Conservation (phyloP, 225 moss, liverwort and hornwort species). For the Asterella californica region DNA sequence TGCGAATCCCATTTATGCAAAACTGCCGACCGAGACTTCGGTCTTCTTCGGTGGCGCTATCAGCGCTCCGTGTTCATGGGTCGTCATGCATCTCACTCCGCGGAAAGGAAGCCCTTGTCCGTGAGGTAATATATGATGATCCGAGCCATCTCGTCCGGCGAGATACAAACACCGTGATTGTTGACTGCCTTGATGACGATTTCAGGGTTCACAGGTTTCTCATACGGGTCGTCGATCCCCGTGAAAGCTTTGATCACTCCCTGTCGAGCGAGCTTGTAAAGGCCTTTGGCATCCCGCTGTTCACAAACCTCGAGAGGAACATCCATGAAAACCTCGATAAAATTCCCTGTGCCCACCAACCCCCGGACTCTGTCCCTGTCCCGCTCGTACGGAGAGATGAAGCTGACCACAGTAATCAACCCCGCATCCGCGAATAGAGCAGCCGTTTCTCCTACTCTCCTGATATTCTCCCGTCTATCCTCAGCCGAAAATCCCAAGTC, state of each 20-base stretch:
- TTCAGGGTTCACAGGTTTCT: slow-evolving; percentile 46
- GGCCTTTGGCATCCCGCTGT: slow-evolving; percentile 52
- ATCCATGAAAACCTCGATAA: slow-evolving; percentile 70
- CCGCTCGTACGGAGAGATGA: slow-evolving; percentile 59
- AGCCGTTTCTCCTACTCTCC: slow-evolving; percentile 61
- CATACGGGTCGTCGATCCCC: slow-evolving; percentile 63
- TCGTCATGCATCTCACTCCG: background rate
- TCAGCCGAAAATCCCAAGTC: slow-evolving; percentile 55
- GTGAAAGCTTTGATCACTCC: slow-evolving; percentile 68
- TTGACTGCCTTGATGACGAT: slow-evolving; percentile 44
- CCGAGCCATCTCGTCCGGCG: slow-evolving; percentile 56
- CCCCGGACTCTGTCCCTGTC: slow-evolving; percentile 53
- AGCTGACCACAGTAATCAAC: slow-evolving; percentile 60
- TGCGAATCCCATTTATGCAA: background rate
- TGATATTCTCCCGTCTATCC: slow-evolving; percentile 60
- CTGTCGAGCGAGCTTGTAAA: slow-evolving; percentile 67
- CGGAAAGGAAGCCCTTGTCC: slow-evolving; percentile 38
- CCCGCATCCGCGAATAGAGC: slow-evolving; percentile 63
- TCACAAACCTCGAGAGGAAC: slow-evolving; percentile 60
- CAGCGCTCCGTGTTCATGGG: background rate
- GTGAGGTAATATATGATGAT: slow-evolving; percentile 43
- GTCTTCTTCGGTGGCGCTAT: background rate
- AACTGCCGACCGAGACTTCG: background rate
- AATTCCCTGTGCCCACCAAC: slow-evolving; percentile 43
- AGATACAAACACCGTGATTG: slow-evolving; percentile 34